Conservation (phyloP, 2,329 filamentous ascomycete species). For the Diplodia sapinea region DNA sequence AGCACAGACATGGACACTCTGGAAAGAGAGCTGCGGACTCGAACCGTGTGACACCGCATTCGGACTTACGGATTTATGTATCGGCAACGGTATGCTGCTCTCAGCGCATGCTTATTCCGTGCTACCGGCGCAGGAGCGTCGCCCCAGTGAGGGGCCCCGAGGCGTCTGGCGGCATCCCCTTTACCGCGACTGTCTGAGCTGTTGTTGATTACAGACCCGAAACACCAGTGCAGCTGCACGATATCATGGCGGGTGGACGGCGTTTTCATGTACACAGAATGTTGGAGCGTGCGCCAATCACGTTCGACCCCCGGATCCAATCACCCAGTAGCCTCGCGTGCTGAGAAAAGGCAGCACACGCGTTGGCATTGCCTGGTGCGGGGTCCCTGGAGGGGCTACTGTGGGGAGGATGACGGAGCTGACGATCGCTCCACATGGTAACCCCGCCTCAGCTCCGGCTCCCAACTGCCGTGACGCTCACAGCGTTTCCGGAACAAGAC, state of each 20-base stretch:
- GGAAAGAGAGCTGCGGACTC: constrained; percentile 30
- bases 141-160: constrained; percentile 9
- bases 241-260: not conserved
- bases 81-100: not conserved
- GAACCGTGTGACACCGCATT: constrained; percentile 16
- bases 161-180: constrained; percentile 3
- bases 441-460: constrained; percentile 25
- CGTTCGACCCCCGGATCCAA: not conserved
- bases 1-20: constrained; percentile 32
- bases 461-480: constrained; percentile 23
- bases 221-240: not conserved
- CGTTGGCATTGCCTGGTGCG: constrained; percentile 23
- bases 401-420: constrained; percentile 28
- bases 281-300: not conserved
- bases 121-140: not conserved
- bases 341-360: not conserved
- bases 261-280: not conserved
- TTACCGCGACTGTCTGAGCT: constrained; percentile 16
- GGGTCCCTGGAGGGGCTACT: constrained; percentile 25
- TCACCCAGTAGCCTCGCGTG: not conserved
- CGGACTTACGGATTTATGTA: constrained; percentile 28
- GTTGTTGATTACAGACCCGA: not conserved
- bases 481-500: constrained; percentile 8
- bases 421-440: constrained; percentile 27
- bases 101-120: constrained; percentile 6